Percentiles rank a stretch among this genome's conserved stretches.
Conservation (phyloP, 345 rosid species). For the Dovyalis caffra region DNA sequence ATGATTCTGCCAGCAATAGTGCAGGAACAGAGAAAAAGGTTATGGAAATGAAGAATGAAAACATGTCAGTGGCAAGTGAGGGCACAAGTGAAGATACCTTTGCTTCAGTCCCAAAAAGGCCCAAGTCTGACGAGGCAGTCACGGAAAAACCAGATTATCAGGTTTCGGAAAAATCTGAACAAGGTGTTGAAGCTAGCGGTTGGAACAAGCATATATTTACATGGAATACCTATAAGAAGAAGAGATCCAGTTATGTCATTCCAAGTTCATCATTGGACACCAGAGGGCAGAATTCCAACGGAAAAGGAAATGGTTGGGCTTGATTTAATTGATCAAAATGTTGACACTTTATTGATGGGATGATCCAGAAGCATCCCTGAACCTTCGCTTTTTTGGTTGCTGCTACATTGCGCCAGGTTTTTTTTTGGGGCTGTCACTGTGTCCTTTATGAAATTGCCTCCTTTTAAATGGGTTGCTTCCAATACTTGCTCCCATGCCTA, state of each 20-base stretch:
- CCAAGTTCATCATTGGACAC: conserved; percentile 76
- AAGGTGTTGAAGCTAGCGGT: conserved; percentile 24
- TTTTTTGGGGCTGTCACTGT: not conserved
- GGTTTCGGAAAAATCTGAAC: conserved; percentile 42
- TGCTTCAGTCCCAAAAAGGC: conserved; percentile 38
- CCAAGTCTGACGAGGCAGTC: conserved; percentile 26
- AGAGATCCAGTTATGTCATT: conserved; percentile 68
- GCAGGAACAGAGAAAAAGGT: conserved; percentile 34
- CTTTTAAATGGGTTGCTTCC: not conserved
- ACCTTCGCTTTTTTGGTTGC: not conserved
- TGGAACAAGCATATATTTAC: conserved; percentile 49
- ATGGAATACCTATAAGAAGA: conserved; percentile 86
- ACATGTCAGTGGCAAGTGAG: conserved; percentile 47
- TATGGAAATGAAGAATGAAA: conserved; percentile 31
- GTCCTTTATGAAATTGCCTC: not conserved
- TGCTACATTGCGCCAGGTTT: not conserved
- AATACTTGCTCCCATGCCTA: not conserved
- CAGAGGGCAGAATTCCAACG: conserved; percentile 64
- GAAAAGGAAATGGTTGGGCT: conserved; percentile 52
- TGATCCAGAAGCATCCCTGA: not conserved
- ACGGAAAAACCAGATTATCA: conserved; percentile 29
- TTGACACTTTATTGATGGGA: not conserved
- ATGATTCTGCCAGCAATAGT: conserved; percentile 37
- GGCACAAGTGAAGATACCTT: conserved; percentile 69
- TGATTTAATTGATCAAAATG: not conserved